Evolutionary conservation across 2,329 filamentous ascomycete genomes (phyloP).

Genomic region (Thelonectria olida): DNA sequence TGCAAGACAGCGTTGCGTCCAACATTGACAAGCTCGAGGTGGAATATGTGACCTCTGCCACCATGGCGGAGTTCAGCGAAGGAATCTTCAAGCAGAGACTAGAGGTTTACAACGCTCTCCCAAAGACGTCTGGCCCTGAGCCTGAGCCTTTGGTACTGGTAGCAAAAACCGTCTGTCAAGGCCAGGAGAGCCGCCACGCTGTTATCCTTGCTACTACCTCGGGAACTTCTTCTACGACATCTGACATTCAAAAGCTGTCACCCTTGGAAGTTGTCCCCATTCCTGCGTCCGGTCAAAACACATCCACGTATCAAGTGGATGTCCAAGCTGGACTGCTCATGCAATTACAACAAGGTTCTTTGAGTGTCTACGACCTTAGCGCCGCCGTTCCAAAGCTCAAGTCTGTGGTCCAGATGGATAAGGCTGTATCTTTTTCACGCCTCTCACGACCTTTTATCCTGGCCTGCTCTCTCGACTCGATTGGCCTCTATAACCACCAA

Average conservation of each 20-base stretch:
- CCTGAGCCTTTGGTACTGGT: slow-evolving; percentile 66
- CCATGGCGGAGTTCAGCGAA: slow-evolving; percentile 59
- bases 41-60: slow-evolving; percentile 58
- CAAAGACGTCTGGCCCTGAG: slow-evolving; percentile 55
- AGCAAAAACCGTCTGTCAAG: slow-evolving; percentile 47
- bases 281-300: slow-evolving; percentile 31
- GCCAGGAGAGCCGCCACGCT: slow-evolving; percentile 42
- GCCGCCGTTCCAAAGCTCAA: slow-evolving; percentile 68
- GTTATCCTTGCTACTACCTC: slow-evolving; percentile 46
- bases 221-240: slow-evolving; percentile 31
- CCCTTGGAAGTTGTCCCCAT: slow-evolving; percentile 53
- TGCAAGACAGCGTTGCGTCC: slow-evolving; percentile 47
- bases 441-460: slow-evolving; percentile 74
- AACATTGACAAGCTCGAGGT: slow-evolving; percentile 53
- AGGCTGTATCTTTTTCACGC: slow-evolving; percentile 69
- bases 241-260: slow-evolving; percentile 48
- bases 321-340: slow-evolving; percentile 71
- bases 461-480: slow-evolving; percentile 63
- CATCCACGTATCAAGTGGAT: slow-evolving; percentile 64
- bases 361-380: slow-evolving; percentile 72
- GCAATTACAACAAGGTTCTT: slow-evolving; percentile 60
- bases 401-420: slow-evolving; percentile 61
- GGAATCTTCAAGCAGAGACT: slow-evolving; percentile 65
- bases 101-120: slow-evolving; percentile 61
- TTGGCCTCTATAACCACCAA: slow-evolving; percentile 74